Evolutionary conservation across 1,139 yeast species (phyloP), one percentile per base, ranked within the genome.

Genomic region (Pichia sp.): DNA sequence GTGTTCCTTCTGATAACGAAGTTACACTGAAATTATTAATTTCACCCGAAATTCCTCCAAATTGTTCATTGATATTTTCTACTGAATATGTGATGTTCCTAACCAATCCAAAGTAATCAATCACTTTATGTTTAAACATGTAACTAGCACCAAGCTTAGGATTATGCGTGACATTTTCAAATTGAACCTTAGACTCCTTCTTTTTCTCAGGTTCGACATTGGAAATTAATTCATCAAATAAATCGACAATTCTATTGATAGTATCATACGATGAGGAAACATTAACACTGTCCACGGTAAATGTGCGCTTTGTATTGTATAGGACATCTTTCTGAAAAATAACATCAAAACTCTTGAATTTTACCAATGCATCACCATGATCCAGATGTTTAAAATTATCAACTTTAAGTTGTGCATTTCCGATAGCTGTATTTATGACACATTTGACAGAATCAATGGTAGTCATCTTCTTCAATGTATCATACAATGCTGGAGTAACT

Each of bases 1-100:
- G 28, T 0, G 47, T 22, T 3, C 46, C 50, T 27, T 53, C 57
- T 4, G 46, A 38, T 27, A 50, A 55, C 9, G 41, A 12, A 12
- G 53, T 51, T 4, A 56, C 14, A 1, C 54, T 49, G 10, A 59
- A 18, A 24, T 63, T 61, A 1, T 57, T 51, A 0, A 72, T 34
- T 1, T 43, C 42, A 0, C 69, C 59, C 0, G 53, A 48, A 4
- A 82, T 19, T 41, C 66, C 68, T 0, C 88, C 89, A 65, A 83
- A 79, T 6, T 63, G 54, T 0, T 67, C 65, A 11, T 62, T 56
- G 1, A 77, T 48, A 1, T 67, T 50, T 0, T 53, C 37, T 1
- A 80, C 34, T 1, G 57, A 57, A 3, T 72, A 46, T 0, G 60
- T 54, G 1, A 71, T 35, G 3, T 57, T 40, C 18, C 50, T 55